These are phyloP conservation scores for Lophium mytilinum DNA, from an alignment of 495 filamentous ascomycete species.

Conservation along the genomic window DNA sequence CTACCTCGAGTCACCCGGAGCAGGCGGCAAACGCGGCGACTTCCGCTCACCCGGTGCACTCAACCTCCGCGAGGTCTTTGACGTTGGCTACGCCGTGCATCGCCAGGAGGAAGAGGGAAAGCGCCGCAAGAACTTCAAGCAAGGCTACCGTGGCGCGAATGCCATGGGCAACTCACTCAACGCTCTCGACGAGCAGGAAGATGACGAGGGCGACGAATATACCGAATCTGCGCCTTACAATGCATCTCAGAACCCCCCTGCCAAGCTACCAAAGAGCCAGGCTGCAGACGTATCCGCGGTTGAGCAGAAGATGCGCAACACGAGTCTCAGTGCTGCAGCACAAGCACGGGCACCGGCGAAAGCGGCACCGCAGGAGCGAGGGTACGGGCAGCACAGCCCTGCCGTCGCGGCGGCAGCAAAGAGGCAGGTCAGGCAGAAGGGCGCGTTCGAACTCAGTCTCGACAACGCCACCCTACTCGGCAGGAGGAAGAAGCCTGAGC, in stretches of 20 bases:
- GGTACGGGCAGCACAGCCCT: slow-evolving; percentile 76
- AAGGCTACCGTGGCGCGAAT: slow-evolving; percentile 55
- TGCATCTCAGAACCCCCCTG: slow-evolving; percentile 41
- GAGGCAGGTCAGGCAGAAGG: slow-evolving; percentile 59
- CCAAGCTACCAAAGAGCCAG: slow-evolving; percentile 62
- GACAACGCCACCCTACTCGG: slow-evolving; percentile 84
- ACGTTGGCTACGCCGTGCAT: slow-evolving; percentile 94
- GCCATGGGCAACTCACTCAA: slow-evolving; percentile 51
- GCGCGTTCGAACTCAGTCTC: slow-evolving; percentile 82
- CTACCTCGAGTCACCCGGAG: slow-evolving; percentile 49
- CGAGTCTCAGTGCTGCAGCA: slow-evolving; percentile 59
- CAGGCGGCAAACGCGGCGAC: slow-evolving; percentile 56
- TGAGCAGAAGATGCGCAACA: slow-evolving; percentile 76
- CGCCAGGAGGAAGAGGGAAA: slow-evolving; percentile 94
- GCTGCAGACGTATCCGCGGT: slow-evolving; percentile 62
- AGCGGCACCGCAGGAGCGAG: slow-evolving; percentile 47
- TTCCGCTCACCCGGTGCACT: slow-evolving; percentile 94
- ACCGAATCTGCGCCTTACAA: slow-evolving; percentile 46
- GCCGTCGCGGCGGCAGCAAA: slow-evolving; percentile 71
- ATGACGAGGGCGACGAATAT: slow-evolving; percentile 54
- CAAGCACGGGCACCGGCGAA: slow-evolving; percentile 46
- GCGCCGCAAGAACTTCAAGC: slow-evolving; percentile 68
- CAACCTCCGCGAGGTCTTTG: slow-evolving; percentile 93
- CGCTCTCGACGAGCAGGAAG: slow-evolving; percentile 57
- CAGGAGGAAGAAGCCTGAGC: slow-evolving; percentile 49